Conservation (phyloP, 129 eudicot genomes). For the Chrysanthemum makinoi region DNA sequence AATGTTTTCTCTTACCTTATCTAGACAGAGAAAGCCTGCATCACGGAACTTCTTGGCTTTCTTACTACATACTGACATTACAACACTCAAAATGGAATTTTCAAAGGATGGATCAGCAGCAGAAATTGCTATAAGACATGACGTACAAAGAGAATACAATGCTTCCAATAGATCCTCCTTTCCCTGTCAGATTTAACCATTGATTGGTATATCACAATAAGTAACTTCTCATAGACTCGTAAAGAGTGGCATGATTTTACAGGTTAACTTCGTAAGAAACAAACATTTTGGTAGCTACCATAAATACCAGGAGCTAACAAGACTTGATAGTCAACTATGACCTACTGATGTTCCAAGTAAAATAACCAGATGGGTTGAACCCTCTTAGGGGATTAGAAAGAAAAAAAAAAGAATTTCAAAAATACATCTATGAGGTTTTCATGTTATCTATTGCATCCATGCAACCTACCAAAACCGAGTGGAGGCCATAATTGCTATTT, state of each 20-base stretch:
- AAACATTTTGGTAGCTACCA: not conserved
- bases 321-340: not conserved
- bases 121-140: constrained; percentile 72
- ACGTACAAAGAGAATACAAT: constrained; percentile 67
- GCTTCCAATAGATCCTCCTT: constrained; percentile 77
- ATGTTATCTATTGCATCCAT: not conserved
- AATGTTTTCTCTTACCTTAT: constrained; percentile 47
- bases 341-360: not conserved
- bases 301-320: not conserved
- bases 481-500: not conserved
- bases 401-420: too few species aligned
- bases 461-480: not conserved
- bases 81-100: constrained; percentile 59
- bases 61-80: constrained; percentile 72
- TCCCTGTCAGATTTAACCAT: constrained; percentile 55
- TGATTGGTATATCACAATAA: not conserved
- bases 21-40: constrained; percentile 81
- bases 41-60: constrained; percentile 75
- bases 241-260: not conserved
- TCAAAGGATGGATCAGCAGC: constrained; percentile 58
- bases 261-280: not conserved
- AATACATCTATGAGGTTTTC: too few species aligned
- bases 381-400: too few species aligned
- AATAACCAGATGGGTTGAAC: not conserved
- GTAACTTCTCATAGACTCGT: not conserved